These are phyloP conservation scores for Gnaphalium uliginosum DNA, from an alignment of 129 eudicot genomes.

Conservation along the genomic window DNA sequence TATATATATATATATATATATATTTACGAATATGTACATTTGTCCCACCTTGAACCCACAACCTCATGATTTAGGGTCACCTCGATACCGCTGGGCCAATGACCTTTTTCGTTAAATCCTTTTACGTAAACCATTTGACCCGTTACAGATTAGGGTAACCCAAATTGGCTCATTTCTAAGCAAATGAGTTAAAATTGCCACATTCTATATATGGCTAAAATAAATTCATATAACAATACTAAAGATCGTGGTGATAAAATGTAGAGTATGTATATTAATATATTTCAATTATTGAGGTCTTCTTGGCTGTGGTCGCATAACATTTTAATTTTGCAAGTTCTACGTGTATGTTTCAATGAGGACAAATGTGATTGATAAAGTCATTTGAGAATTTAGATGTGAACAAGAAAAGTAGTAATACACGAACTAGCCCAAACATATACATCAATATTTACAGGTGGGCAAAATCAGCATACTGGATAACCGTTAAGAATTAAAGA, in stretches of 20 bases:
- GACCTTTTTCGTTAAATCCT: no score
- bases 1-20: no score
- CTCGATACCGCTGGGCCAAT: no score
- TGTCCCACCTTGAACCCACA: no score
- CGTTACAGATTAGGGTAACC: background rate
- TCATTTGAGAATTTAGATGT: no score
- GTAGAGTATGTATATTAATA: background rate
- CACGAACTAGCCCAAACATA: no score
- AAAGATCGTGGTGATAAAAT: background rate
- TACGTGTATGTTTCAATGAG: background rate
- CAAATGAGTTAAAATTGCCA: background rate
- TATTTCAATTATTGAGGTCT: background rate
- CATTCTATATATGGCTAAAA: background rate
- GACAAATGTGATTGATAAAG: background rate
- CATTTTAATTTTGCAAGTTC: background rate
- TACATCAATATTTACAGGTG: no score
- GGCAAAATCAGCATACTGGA: no score
- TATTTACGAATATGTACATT: no score
- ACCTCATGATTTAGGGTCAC: no score
- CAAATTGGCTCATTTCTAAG: background rate
- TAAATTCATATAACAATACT: background rate
- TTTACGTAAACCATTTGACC: background rate
- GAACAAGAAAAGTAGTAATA: no score
- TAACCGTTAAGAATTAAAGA: background rate
- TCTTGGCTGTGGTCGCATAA: background rate